These are phyloP conservation scores for Dissophora ornata DNA, from an alignment of 192 early-diverging fungal species.

Conservation along the genomic window DNA sequence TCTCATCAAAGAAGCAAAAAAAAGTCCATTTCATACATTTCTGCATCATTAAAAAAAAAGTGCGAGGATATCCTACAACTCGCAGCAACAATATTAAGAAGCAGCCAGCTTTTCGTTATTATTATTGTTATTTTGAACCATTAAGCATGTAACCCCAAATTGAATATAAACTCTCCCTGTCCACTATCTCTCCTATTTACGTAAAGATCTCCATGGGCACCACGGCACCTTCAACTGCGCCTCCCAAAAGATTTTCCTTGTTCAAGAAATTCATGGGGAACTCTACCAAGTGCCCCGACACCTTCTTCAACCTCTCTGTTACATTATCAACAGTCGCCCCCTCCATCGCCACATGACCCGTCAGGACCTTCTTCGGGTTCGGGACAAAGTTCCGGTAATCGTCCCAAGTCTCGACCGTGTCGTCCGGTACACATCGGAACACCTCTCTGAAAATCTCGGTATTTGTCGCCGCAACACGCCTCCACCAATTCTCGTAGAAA, in stretches of 20 bases:
- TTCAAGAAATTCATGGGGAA: slow-evolving; percentile 63
- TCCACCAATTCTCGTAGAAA: slow-evolving; percentile 73
- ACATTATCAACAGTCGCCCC: slow-evolving; percentile 47
- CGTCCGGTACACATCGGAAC: slow-evolving; percentile 89
- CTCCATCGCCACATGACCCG: slow-evolving; percentile 65
- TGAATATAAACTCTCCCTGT: too few species aligned
- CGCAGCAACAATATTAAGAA: too few species aligned
- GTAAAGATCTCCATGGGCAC: slow-evolving; percentile 70
- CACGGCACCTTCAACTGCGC: slow-evolving; percentile 57
- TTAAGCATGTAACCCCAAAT: too few species aligned
- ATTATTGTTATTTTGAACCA: too few species aligned
- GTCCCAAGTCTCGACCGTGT: slow-evolving; percentile 68
- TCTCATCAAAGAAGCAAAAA: too few species aligned
- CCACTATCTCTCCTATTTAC: too few species aligned
- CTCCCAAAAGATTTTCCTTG: slow-evolving; percentile 64
- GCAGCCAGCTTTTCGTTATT: too few species aligned
- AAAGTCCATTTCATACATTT: too few species aligned
- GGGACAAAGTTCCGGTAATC: slow-evolving; percentile 60
- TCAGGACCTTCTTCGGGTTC: slow-evolving; percentile 53
- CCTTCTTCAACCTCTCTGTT: slow-evolving; percentile 28
- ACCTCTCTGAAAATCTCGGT: slow-evolving; percentile 77
- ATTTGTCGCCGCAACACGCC: slow-evolving; percentile 69
- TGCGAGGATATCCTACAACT: too few species aligned
- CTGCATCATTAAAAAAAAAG: too few species aligned
- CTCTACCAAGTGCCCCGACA: slow-evolving; percentile 65